Evolutionary conservation across 2,329 filamentous ascomycete genomes (phyloP), one percentile per base, ranked within the genome.

Genomic region (Colletotrichum lindemuthianum): DNA sequence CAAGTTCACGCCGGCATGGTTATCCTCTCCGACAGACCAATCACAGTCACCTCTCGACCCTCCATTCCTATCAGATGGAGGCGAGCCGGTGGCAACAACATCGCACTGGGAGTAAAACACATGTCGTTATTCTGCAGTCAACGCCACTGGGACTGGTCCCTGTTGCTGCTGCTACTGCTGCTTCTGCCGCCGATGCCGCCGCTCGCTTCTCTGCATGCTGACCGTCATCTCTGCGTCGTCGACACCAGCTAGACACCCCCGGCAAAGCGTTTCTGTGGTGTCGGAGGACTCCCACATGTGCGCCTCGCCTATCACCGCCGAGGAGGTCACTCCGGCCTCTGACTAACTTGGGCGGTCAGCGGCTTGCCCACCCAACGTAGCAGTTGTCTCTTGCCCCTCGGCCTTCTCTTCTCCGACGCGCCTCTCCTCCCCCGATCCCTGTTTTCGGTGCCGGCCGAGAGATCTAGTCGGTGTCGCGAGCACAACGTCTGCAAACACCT

Each of bases 381-480:
- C 52, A 34, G 39, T 41, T 57, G 15, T 40, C 37, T 41, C 55
- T 49, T 55, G 34, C 49, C 16, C 40, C 40, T 48, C 33, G 15
- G 13, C 47, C 41, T 40, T 8, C 44, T 13, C 15, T 9, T 40
- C 36, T 36, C 50, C 36, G 36, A 15, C 33, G 48, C 15, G 9
- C n/a, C 33, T n/a, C 34, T 51, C n/a, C 16, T 11, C 34, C 13
- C 33, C 34, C 9, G 33, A 36, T 9, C n/a, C 33, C 11, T 51
- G 33, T 39, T n/a, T 15, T 51, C 48, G 34, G 48, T 13, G 11
- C 48, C 33, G 16, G 48, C 34, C 33, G 48, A 36, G 13, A 24
- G 24, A 24, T 24, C 24, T 4, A 24, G 24, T 24, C 24, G 24
- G 24, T 24, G 4, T 4, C 24, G 24, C 24, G 24, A 24, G 24